Base-by-base conservation (phyloP, 73 alveolate genomes). In the Paramecium primaurelia region DNA sequence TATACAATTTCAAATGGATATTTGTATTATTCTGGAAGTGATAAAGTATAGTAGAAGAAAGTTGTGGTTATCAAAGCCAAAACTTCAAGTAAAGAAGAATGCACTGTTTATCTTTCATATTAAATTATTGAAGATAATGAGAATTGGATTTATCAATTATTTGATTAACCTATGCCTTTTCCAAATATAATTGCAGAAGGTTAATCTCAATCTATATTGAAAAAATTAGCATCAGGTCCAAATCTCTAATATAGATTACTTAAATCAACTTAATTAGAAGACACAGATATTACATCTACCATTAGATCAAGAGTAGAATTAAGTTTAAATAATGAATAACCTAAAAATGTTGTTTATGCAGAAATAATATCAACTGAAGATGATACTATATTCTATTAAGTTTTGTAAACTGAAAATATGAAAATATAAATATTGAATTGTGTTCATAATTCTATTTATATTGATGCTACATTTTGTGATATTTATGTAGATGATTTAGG, bases 191-290 rank as follows among this genome's bases (percentile, higher is more conserved):
- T 80, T 25, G 58, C 91, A 12, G 91, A 80, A 26, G 77, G 37
- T 11, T 6, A 59, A 20, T 14, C 71, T 45, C 44, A 30, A 9
- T 80, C 58, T 4, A 40, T 16, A 14, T 10, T 80, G 42, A 45
- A 47, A 18, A 45, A 28, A 18, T 80, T 80, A 49, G 91, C 91
- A 26, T 80, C 91, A 10, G 91, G 91, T 0, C 91, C 91, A 44
- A 80, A 80, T 25, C 91, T 80, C 8, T 9, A 80, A 18, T 80
- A 80, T 47, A 22, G 25, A 44, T 47, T 14, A 47, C 22, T 10
- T 16, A 12, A 34, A 1, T 40, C 88, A 11, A 42, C 58, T 25
- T 18, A 45, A 44, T 20, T 3, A 0, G 36, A 32, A 26, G 51
- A 30, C 3, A 16, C 16, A 3, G 20, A 59, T 5, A 37, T 80